phyloP scores from a whole-genome alignment of 1,284 basidiomycete genomes.

The Ganoderma meredithae region DNA sequence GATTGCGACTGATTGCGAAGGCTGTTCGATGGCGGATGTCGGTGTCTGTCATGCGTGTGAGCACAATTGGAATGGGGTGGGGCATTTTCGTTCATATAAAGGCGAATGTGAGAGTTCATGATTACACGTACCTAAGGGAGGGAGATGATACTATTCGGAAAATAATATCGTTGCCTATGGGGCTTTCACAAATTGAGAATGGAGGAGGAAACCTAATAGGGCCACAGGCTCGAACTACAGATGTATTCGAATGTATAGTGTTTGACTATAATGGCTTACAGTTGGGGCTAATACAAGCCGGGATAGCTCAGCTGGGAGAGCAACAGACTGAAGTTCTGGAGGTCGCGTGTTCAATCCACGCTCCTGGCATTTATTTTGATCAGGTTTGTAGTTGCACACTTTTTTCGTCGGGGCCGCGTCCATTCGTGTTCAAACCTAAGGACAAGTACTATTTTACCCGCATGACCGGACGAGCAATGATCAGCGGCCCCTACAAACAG shows the following conservation, averaged over 20 bases:
- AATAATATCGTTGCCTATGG: neutral
- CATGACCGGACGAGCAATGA: no score
- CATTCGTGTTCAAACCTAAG: no score
- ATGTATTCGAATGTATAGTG: no score
- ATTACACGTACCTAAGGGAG: neutral
- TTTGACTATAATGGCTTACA: no score
- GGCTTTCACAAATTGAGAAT: no score
- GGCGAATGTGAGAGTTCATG: neutral
- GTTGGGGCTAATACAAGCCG: conserved; percentile 38
- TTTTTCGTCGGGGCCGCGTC: neutral
- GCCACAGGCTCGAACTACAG: no score
- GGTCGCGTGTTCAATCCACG: conserved; percentile 74
- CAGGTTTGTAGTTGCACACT: no score
- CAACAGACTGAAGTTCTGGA: conserved; percentile 82
- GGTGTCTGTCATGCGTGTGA: conserved; percentile 1
- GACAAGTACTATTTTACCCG: no score
- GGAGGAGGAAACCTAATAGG: no score
- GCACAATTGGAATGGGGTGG: neutral
- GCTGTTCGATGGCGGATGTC: neutral
- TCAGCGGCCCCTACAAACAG: no score
- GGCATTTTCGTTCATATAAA: neutral
- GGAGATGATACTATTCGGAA: neutral
- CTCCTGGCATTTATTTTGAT: conserved; percentile 49
- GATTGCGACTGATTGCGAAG: neutral
- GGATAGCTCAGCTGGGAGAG: conserved; percentile 82